These are phyloP conservation scores for Barnettozyma vustinii DNA, from an alignment of 805 yeast genomes.

Conservation along the genomic window DNA sequence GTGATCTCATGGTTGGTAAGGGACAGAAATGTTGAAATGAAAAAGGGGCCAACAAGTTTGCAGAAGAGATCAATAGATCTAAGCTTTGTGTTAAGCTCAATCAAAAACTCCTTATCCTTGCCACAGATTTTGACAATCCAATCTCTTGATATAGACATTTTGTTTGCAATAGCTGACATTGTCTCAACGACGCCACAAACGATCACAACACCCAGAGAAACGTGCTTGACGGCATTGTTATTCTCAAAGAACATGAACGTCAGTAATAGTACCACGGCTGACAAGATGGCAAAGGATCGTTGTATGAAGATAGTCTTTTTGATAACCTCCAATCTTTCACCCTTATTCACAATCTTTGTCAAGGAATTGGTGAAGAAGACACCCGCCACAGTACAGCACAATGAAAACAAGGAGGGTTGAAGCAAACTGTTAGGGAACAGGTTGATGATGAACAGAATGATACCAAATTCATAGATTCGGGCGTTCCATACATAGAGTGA, in stretches of 20 bases:
- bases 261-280: constrained; percentile 10
- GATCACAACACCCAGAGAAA: constrained; percentile 20
- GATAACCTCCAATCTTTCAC: constrained; percentile 27
- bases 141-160: constrained; percentile 35
- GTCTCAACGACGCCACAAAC: constrained; percentile 31
- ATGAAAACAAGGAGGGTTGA: constrained; percentile 33
- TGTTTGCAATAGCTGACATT: constrained; percentile 30
- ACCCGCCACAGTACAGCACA: constrained; percentile 26
- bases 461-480: constrained; percentile 35
- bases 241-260: constrained; percentile 11
- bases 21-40: constrained; percentile 29
- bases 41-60: constrained; percentile 34
- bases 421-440: constrained; percentile 30
- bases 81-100: constrained; percentile 29
- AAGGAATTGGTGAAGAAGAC: constrained; percentile 25
- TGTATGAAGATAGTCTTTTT: constrained; percentile 28
- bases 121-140: constrained; percentile 35
- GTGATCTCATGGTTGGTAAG: constrained; percentile 19
- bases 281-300: constrained; percentile 17
- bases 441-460: constrained; percentile 30
- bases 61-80: constrained; percentile 35
- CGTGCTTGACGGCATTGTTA: constrained; percentile 6
- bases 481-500: constrained; percentile 34
- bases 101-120: constrained; percentile 21
- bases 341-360: constrained; percentile 27